Percentiles rank a stretch among this genome's conserved stretches.
Conservation (phyloP, 306 rosid genomes). For the Gillenia trifoliata region DNA sequence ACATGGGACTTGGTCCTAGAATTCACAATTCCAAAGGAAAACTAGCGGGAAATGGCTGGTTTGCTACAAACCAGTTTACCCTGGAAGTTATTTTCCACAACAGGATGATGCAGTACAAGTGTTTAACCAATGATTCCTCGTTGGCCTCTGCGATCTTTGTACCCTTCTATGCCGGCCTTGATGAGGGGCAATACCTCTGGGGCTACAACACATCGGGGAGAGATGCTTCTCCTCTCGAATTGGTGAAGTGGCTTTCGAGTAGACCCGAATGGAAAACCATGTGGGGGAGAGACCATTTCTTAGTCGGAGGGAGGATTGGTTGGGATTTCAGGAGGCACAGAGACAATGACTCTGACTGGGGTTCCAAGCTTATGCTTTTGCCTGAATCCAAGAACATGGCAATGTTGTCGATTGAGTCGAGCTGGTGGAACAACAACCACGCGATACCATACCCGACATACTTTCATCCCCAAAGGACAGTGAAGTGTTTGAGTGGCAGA, state of each 20-base stretch:
- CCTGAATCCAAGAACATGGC: slow-evolving; percentile 47
- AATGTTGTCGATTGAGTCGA: slow-evolving; percentile 34
- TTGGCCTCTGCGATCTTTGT: no score
- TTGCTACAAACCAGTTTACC: no score
- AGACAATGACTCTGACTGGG: no score
- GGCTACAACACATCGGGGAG: slow-evolving; percentile 6
- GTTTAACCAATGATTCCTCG: no score
- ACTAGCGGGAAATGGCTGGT: slow-evolving; percentile 7
- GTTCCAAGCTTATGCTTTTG: slow-evolving; percentile 35
- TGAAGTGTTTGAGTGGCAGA: slow-evolving; percentile 39
- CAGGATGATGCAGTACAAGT: no score
- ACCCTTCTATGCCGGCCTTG: no score
- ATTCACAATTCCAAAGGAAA: slow-evolving; percentile 13
- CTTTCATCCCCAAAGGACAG: slow-evolving; percentile 37
- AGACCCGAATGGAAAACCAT: slow-evolving; percentile 42
- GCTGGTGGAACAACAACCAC: slow-evolving; percentile 29
- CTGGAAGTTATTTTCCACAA: no score
- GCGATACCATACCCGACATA: slow-evolving; percentile 53
- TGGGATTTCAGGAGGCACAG: no score
- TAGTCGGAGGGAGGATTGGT: slow-evolving; percentile 35
- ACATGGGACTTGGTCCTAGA: slow-evolving; percentile 44
- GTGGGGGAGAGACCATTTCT: slow-evolving; percentile 57
- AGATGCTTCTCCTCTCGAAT: slow-evolving; percentile 33
- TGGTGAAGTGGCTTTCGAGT: slow-evolving; percentile 31
- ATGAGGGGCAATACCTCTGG: no score